Percentiles rank a stretch among this genome's conserved stretches.
These are phyloP conservation scores for Penium margaritaceum DNA, from an alignment of 139 green algal species.

Conservation along the genomic window DNA sequence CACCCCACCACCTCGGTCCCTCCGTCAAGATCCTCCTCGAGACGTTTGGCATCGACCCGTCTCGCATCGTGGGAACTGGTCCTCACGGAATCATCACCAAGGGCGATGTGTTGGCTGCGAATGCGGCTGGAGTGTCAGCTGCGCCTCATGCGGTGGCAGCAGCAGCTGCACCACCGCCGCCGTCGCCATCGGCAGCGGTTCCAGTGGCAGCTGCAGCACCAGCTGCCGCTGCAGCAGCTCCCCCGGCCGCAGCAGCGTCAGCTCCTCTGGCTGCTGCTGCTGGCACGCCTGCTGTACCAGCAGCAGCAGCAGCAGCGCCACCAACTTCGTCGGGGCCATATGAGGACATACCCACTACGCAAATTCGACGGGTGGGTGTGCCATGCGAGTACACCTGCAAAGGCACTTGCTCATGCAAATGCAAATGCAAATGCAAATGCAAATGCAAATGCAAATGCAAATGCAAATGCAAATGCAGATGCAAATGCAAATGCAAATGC, in stretches of 20 bases:
- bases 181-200: no score
- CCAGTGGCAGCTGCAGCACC: no score
- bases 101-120: slow-evolving; percentile 72
- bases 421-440: no score
- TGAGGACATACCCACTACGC: slow-evolving; percentile 20
- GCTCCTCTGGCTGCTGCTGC: slow-evolving; percentile 4
- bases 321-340: background rate
- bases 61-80: slow-evolving; percentile 52
- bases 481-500: no score
- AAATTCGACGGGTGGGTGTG: slow-evolving; percentile 30
- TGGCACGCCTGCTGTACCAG: background rate
- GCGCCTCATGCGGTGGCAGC: background rate
- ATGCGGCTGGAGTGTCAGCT: slow-evolving; percentile 52
- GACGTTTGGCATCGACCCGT: slow-evolving; percentile 23
- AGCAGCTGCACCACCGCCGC: background rate
- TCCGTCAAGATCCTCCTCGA: slow-evolving; percentile 32
- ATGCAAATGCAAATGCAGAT: no score
- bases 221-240: no score
- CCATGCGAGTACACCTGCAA: background rate
- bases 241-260: no score
- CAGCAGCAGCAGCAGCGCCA: background rate
- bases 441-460: no score
- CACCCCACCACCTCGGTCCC: slow-evolving; percentile 29
- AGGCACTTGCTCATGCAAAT: background rate
- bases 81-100: slow-evolving; percentile 77